Evolutionary conservation across 106 monocot genomes (phyloP).

Genomic region (Iris macrosiphon): DNA sequence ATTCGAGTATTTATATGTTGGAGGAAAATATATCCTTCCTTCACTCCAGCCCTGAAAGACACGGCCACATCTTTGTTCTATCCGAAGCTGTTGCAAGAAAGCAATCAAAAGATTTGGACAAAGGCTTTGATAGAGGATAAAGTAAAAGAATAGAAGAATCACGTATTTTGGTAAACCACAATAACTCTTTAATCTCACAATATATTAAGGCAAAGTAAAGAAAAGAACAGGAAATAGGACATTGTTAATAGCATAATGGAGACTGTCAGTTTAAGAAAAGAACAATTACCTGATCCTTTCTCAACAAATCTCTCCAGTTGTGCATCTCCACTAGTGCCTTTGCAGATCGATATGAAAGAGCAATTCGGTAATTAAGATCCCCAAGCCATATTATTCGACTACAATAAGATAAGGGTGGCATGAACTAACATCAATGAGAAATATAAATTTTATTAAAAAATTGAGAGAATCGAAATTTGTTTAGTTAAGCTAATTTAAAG

Average conservation of each 20-base stretch:
- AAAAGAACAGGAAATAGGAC: not conserved
- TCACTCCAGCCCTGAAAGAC: constrained; percentile 59
- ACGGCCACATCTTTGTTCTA: constrained; percentile 47
- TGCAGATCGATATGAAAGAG: constrained; percentile 67
- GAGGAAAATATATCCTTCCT: constrained; percentile 65
- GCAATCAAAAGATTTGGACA: not conserved
- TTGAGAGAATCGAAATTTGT: no score
- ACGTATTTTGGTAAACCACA: constrained; percentile 8
- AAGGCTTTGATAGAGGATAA: not conserved
- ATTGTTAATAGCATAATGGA: not conserved
- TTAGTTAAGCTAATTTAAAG: no score
- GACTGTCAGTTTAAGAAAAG: not conserved
- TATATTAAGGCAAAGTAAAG: not conserved
- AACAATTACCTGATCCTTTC: constrained; percentile 70
- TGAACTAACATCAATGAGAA: no score
- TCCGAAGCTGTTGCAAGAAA: constrained; percentile 34
- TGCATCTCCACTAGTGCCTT: constrained; percentile 84
- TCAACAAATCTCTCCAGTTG: constrained; percentile 66
- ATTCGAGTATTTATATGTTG: constrained; percentile 62
- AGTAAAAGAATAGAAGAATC: constrained; percentile 12
- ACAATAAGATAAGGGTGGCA: not conserved
- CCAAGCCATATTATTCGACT: constrained; percentile 84
- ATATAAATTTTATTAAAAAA: not conserved
- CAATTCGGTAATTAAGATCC: constrained; percentile 78
- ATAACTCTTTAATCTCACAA: constrained; percentile 1